These are phyloP conservation scores for Chaetoceros tenuissimus DNA, from an alignment of 108 stramenopile species.

Conservation along the genomic window DNA sequence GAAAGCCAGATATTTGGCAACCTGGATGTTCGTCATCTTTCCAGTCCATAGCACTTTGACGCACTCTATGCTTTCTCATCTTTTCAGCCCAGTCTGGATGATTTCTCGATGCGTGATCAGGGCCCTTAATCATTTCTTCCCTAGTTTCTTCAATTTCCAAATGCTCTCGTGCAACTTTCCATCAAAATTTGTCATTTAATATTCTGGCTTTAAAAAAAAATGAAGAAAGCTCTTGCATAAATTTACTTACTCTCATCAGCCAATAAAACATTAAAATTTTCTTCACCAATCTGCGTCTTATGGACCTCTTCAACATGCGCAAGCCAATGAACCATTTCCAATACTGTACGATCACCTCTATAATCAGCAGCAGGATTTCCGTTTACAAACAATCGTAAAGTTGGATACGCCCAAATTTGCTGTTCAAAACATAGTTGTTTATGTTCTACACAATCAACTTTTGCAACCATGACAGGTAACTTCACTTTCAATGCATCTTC, in stretches of 20 bases:
- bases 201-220: no score
- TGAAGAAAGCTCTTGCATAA: no score
- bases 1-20: constrained; percentile 68
- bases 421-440: constrained; percentile 49
- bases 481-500: constrained; percentile 48
- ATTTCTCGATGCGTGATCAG: background rate
- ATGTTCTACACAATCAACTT: constrained; percentile 88
- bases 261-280: background rate
- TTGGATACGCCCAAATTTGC: constrained; percentile 88
- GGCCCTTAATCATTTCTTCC: constrained; percentile 1
- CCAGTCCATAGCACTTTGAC: constrained; percentile 7
- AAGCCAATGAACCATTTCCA: constrained; percentile 66
- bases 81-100: background rate
- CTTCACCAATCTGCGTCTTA: constrained; percentile 16
- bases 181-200: background rate
- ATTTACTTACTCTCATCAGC: background rate
- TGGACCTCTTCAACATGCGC: constrained; percentile 52
- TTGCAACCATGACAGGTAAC: constrained; percentile 68
- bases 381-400: constrained; percentile 78
- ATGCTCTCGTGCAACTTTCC: background rate
- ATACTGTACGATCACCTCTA: constrained; percentile 64
- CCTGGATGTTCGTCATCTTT: constrained; percentile 68
- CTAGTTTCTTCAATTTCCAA: constrained; percentile 3
- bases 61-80: background rate
- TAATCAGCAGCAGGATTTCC: constrained; percentile 68